phyloP scores from a whole-genome alignment of 768 basidiomycete species.

The Termitomyces sp. region DNA sequence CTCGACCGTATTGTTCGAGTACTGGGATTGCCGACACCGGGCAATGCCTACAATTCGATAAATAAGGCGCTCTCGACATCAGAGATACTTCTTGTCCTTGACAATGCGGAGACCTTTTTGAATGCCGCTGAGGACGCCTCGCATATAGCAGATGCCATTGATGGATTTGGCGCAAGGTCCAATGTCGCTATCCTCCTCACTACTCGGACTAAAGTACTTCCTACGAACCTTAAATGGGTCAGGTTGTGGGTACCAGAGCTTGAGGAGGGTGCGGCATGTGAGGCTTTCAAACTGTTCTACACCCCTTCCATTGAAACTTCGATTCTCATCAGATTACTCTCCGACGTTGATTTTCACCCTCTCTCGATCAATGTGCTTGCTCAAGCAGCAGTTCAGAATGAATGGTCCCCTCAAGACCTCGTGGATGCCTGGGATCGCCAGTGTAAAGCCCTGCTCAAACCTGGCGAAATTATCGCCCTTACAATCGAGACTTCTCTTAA shows the following conservation, averaged over 20 bases:
- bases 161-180: constrained; percentile 11
- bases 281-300: constrained; percentile 9
- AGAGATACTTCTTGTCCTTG: constrained; percentile 13
- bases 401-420: constrained; percentile 12
- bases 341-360: constrained; percentile 17
- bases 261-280: constrained; percentile 9
- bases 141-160: constrained; percentile 9
- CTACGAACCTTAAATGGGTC: constrained; percentile 9
- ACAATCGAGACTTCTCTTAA: constrained; percentile 14
- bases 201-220: constrained; percentile 8
- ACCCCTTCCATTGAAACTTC: neutral
- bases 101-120: constrained; percentile 17
- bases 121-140: constrained; percentile 11
- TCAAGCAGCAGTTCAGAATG: constrained; percentile 16
- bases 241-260: constrained; percentile 9
- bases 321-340: constrained; percentile 2
- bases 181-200: constrained; percentile 15
- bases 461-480: constrained; percentile 8
- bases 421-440: constrained; percentile 7
- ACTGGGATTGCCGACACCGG: neutral
- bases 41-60: neutral
- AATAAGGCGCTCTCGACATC: neutral
- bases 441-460: constrained; percentile 4
- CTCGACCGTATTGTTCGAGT: constrained; percentile 1
- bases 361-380: constrained; percentile 19